These are phyloP conservation scores for Penicillium sp. DNA, from an alignment of 2,329 filamentous ascomycete species.

Conservation along the genomic window DNA sequence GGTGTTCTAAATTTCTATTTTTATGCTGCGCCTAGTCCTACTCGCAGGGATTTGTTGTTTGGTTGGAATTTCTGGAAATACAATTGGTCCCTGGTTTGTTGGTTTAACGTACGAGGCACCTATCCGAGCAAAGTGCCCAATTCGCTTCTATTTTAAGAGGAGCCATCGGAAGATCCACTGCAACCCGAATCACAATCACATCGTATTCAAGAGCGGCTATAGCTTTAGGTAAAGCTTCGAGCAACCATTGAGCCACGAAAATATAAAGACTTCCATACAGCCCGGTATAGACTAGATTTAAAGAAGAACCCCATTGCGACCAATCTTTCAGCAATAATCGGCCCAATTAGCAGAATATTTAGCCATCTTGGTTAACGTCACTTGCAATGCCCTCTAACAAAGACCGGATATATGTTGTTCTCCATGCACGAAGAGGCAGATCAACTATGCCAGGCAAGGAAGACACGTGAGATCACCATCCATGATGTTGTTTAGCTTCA, in stretches of 20 bases:
- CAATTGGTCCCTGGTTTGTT: neutral
- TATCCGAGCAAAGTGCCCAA: neutral
- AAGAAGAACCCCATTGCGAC: neutral
- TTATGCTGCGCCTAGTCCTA: neutral
- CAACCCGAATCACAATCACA: conserved; percentile 2
- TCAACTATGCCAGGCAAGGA: conserved; percentile 28
- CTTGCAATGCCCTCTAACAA: conserved; percentile 25
- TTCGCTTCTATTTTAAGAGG: neutral
- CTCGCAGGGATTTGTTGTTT: neutral
- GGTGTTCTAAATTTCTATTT: neutral
- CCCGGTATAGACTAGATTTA: neutral
- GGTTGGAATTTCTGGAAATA: neutral
- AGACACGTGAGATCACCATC: conserved; percentile 25
- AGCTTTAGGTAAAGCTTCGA: neutral
- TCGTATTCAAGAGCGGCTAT: neutral
- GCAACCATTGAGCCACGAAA: neutral
- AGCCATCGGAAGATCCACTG: neutral
- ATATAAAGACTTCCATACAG: neutral
- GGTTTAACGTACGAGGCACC: neutral
- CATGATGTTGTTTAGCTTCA: neutral
- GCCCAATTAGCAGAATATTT: neutral
- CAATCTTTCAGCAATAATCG: neutral
- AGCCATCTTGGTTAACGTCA: neutral
- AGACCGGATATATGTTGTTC: conserved; percentile 34
- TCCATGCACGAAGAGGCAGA: conserved; percentile 28